Evolutionary conservation across 75 land plant species (phyloP), one percentile per base, ranked within the genome.

Genomic region (Ceratopteris richardii): DNA sequence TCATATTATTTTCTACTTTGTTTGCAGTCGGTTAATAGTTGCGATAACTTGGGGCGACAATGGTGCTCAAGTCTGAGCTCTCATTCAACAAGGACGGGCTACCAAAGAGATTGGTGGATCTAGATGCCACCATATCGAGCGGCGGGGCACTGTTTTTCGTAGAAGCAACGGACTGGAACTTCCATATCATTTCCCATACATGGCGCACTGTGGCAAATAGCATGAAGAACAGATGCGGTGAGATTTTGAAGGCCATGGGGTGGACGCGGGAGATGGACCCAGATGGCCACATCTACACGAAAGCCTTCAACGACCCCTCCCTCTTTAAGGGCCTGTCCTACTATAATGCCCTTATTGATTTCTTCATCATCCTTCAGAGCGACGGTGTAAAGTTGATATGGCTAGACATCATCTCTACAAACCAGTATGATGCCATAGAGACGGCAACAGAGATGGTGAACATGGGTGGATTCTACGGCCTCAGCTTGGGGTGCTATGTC

Each of bases 151-250:
- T 61, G 27, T 27, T 27, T 18, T 61, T 61, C 51, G 52, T 11
- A n/a, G 50, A 41, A 27, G 51, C 63, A n/a, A 10, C 33, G 0
- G n/a, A 44, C 14, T 61, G 63, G 63, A 59, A 63, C 56, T 63
- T 63, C 56, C 66, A 63, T 27, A 31, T 63, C 40, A 53, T 63
- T 23, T 63, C 66, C 26, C 66, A 63, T 24, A 63, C 66, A 30
- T 63, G 66, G 66, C 52, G 40, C n/a, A 60, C 52, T 24, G 60
- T 17, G 20, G 31, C 33, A 25, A 17, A 33, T 17, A 18, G 23
- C 18, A 31, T 51, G 40, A 24, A 29, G 28, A 29, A 28, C n/a
- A 25, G 31, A 29, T 44, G 44, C 31, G 37, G 22, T 3, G 50
- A 29, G 18, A 29, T 19, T 22, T 16, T 63, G 29, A 12, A 16